phyloP scores from a whole-genome alignment of 176 grass and related monocot species.

The Leersia perrieri region DNA sequence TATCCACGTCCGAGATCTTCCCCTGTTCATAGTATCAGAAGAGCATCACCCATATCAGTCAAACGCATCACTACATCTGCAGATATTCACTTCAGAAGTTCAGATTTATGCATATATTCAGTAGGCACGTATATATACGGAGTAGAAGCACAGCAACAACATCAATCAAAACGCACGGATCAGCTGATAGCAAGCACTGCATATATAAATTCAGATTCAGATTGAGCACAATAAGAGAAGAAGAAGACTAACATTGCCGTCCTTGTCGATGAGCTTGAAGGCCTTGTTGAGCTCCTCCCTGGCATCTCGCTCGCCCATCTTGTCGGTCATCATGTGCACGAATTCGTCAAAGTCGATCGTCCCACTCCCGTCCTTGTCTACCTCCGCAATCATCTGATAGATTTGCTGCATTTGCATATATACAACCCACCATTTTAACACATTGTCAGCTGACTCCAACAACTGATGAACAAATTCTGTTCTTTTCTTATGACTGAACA shows the following conservation, averaged over 20 bases:
- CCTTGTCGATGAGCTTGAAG: constrained; percentile 71
- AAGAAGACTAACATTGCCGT: constrained; percentile 53
- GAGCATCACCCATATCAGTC: too few relatives aligned
- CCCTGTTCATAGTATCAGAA: constrained; percentile 37
- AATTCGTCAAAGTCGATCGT: constrained; percentile 91
- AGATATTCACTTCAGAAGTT: too few relatives aligned
- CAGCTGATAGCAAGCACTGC: too few relatives aligned
- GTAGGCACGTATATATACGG: too few relatives aligned
- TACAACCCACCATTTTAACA: background rate
- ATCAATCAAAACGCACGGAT: too few relatives aligned
- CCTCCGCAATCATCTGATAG: constrained; percentile 74
- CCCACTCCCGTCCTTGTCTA: constrained; percentile 81
- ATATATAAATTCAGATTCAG: background rate
- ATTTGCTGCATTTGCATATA: constrained; percentile 90
- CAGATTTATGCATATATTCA: background rate
- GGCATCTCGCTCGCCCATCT: constrained; percentile 57
- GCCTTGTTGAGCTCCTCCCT: constrained; percentile 68
- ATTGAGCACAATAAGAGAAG: background rate
- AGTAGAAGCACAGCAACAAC: too few relatives aligned
- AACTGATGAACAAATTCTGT: background rate
- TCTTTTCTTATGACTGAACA: background rate
- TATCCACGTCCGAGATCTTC: constrained; percentile 74
- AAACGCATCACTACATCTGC: too few relatives aligned
- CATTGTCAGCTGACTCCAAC: background rate
- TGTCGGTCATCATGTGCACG: constrained; percentile 79